phyloP scores from a whole-genome alignment of 805 yeast genomes.

The Ogataea populi-albae region DNA sequence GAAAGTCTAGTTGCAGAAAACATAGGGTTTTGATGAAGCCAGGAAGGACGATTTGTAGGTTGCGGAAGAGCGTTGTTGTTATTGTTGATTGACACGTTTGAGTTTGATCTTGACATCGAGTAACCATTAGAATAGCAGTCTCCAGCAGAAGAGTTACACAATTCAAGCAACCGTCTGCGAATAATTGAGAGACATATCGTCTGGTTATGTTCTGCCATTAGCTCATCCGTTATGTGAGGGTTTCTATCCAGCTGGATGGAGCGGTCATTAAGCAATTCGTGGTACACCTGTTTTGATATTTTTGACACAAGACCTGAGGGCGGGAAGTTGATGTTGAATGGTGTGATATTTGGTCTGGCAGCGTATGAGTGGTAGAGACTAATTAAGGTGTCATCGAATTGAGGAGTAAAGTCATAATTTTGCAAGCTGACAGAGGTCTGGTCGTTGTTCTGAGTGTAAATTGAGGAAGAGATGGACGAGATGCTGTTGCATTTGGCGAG shows the following conservation, averaged over 20 bases:
- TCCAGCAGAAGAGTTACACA: slow-evolving; percentile 26
- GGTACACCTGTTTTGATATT: slow-evolving; percentile 55
- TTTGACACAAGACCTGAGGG: slow-evolving; percentile 64
- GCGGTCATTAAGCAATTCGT: slow-evolving; percentile 15
- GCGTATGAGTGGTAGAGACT: slow-evolving; percentile 47
- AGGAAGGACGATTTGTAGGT: slow-evolving; percentile 30
- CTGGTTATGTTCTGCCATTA: slow-evolving; percentile 24
- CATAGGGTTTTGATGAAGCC: slow-evolving; percentile 34
- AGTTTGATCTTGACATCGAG: slow-evolving; percentile 27
- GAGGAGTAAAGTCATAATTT: slow-evolving; percentile 32
- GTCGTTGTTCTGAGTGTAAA: slow-evolving; percentile 16
- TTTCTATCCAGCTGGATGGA: slow-evolving; percentile 26
- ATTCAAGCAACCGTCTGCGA: slow-evolving; percentile 32
- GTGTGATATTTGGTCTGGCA: slow-evolving; percentile 61
- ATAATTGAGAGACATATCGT: slow-evolving; percentile 29
- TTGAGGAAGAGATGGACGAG: slow-evolving; percentile 22
- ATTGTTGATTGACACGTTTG: slow-evolving; percentile 18
- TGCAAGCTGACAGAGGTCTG: slow-evolving; percentile 20
- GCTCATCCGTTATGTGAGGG: slow-evolving; percentile 26
- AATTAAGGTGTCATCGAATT: slow-evolving; percentile 45
- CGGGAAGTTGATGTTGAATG: slow-evolving; percentile 62
- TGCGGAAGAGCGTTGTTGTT: slow-evolving; percentile 1
- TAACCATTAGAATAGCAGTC: slow-evolving; percentile 15
- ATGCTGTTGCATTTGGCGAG: slow-evolving; percentile 23
- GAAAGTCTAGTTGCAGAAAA: slow-evolving; percentile 30